Evolutionary conservation across 805 yeast species (phyloP), one percentile per base, ranked within the genome.

Genomic region (Lipomyces anomalus): DNA sequence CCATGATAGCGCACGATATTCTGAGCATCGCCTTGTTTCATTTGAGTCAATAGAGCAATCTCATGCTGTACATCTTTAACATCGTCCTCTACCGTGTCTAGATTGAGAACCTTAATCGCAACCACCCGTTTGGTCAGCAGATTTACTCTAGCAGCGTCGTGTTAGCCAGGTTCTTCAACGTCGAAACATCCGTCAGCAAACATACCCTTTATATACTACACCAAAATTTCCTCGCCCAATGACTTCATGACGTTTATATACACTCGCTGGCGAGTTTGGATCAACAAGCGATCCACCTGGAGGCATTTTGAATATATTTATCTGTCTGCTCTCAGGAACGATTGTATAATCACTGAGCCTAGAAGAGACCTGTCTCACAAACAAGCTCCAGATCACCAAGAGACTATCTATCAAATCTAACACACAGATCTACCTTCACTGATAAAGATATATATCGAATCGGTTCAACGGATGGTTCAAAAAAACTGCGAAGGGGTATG

Each of bases 221-320:
- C 99, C 99, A 65, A 92, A 92, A 68, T 88, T 92, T 20, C 99
- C 99, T 47, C 94, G 75, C 6, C 98, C 99, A 11, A 94, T 83
- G 28, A 88, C 81, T 66, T 92, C 97, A 11, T 90, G 82, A 38
- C 95, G 74, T 58, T 82, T 80, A 67, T 81, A 88, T 13, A 38
- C 21, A 6, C 17, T 30, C 23, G 43, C 13, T 22, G 43, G 30
- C 30, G 13, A 13, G 13, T 26, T 26, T 9, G 30, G 11, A 13
- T 26, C 30, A 13, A 9, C 30, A 9, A 9, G 30, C 30, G 30
- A 26, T 13, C 30, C 30, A 13, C 13, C 30, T 13, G 30, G 13
- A 9, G 30, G 30, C 30, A 26, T 26, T 26, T 26, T n/a, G n/a
- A n/a, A n/a, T n/a, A n/a, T n/a, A n/a, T n/a, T n/a, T n/a, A n/a